Evolutionary conservation across 2,329 filamentous ascomycete species (phyloP).

Genomic region (Epichloe gansuensis): DNA sequence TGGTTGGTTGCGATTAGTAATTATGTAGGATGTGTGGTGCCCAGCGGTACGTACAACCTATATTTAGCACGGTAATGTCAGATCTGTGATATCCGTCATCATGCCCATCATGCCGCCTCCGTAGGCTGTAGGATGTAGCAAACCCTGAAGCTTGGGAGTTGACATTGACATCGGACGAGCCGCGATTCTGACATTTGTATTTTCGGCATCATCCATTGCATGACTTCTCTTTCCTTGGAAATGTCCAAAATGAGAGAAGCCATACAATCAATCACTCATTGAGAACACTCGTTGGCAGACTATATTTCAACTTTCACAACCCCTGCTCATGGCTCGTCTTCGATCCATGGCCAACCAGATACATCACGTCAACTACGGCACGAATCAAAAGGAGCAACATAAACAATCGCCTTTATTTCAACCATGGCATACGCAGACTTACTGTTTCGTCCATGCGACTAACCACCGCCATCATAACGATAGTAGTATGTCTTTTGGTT

Average conservation of each 20-base stretch:
- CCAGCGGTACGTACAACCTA: neutral
- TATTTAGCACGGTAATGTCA: neutral
- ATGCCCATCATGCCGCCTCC: neutral
- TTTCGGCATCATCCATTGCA: too few relatives aligned
- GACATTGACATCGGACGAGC: too few relatives aligned
- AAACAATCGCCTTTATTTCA: neutral
- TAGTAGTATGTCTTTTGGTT: constrained; percentile 53
- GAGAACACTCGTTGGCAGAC: too few relatives aligned
- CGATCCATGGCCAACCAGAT: too few relatives aligned
- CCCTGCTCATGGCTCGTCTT: neutral
- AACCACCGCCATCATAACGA: constrained; percentile 33
- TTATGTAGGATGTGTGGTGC: neutral
- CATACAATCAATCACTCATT: too few relatives aligned
- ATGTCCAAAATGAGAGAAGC: too few relatives aligned
- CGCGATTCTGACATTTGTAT: too few relatives aligned
- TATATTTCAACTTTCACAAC: too few relatives aligned
- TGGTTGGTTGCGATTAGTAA: neutral
- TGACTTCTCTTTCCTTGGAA: too few relatives aligned
- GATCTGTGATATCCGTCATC: neutral
- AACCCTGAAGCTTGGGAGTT: neutral
- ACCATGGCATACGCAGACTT: neutral
- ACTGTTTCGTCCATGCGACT: constrained; percentile 8
- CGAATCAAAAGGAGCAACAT: neutral
- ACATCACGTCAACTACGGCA: neutral
- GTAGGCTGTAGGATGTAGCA: neutral